phyloP scores from a whole-genome alignment of 805 yeast species.

The Debaryomyces castellii region DNA sequence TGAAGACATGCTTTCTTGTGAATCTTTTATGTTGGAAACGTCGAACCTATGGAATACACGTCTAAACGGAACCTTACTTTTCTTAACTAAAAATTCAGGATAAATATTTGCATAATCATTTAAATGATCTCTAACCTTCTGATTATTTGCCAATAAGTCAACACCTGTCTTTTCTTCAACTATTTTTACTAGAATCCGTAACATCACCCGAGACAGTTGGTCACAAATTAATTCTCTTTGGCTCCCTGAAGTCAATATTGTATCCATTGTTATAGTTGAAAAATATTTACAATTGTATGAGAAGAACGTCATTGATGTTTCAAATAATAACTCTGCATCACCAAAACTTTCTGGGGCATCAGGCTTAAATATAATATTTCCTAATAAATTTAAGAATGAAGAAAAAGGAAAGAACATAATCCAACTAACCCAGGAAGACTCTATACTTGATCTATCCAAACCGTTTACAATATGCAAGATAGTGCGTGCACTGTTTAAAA shows the following conservation, averaged over 20 bases:
- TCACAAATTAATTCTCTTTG: conserved; percentile 20
- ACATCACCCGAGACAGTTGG: conserved; percentile 17
- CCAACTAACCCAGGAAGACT: conserved; percentile 31
- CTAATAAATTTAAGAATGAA: conserved; percentile 29
- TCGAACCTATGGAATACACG: neutral
- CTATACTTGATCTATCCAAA: conserved; percentile 16
- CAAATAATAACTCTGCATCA: conserved; percentile 32
- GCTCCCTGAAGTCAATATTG: conserved; percentile 5
- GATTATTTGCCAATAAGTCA: conserved; percentile 15
- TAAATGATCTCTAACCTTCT: conserved; percentile 16
- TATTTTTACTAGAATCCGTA: conserved; percentile 20
- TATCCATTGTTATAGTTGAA: neutral
- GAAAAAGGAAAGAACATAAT: conserved; percentile 28
- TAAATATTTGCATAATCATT: conserved; percentile 11
- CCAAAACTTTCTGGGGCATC: conserved; percentile 19
- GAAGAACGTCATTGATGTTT: conserved; percentile 14
- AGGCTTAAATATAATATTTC: conserved; percentile 31
- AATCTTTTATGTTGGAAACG: neutral
- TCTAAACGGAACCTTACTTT: conserved; percentile 6
- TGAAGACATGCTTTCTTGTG: neutral
- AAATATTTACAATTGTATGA: conserved; percentile 5
- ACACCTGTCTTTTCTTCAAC: conserved; percentile 18
- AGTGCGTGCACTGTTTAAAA: conserved; percentile 38
- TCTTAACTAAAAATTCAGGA: conserved; percentile 15
- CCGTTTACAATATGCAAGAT: conserved; percentile 25